Conservation (phyloP, 345 rosid genomes). For the Laguncularia racemosa region DNA sequence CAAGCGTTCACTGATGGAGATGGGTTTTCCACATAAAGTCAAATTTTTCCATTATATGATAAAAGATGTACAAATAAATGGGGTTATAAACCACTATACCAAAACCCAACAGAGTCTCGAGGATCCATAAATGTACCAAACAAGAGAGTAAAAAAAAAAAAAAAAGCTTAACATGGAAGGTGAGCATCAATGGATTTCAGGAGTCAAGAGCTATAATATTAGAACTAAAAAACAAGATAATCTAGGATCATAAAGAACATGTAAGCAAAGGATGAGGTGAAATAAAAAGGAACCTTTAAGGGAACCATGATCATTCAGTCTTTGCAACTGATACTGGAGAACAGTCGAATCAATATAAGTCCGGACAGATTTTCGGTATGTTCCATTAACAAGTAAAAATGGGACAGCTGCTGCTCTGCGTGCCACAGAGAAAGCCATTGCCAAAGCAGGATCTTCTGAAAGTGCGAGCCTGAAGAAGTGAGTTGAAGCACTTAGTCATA, state of each 20-base stretch:
- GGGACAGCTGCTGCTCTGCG: constrained; percentile 98
- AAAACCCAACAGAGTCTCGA: too few species aligned
- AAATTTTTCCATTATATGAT: too few species aligned
- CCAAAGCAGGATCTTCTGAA: constrained; percentile 96
- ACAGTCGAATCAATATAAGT: constrained; percentile 91
- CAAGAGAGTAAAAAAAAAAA: too few species aligned
- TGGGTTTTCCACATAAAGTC: too few species aligned
- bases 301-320: constrained; percentile 62
- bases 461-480: constrained; percentile 61
- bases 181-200: too few species aligned
- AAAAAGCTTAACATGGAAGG: too few species aligned
- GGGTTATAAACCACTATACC: too few species aligned
- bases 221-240: neutral
- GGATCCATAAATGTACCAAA: too few species aligned
- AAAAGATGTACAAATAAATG: too few species aligned
- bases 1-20: too few species aligned
- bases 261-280: neutral
- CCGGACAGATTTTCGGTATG: constrained; percentile 83
- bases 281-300: constrained; percentile 55
- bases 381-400: constrained; percentile 91
- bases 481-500: neutral
- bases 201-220: too few species aligned
- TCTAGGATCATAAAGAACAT: neutral
- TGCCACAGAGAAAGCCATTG: constrained; percentile 98
- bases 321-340: constrained; percentile 87